Evolutionary conservation across 2,329 filamentous ascomycete genomes (phyloP), one percentile per base, ranked within the genome.

Genomic region (Parastagonospora nodorum): DNA sequence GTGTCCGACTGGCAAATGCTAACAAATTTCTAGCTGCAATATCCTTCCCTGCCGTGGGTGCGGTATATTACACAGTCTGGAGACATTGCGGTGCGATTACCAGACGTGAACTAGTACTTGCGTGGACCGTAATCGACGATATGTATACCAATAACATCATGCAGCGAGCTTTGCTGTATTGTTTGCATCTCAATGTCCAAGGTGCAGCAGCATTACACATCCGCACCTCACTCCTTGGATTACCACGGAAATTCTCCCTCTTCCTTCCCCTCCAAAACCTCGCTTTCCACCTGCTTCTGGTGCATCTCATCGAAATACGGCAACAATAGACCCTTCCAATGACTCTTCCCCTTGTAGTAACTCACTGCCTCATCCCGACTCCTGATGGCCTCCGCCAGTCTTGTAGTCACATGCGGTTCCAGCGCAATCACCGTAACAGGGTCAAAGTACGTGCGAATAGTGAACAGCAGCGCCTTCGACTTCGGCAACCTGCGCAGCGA

Each of bases 41-140:
- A 99, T 73, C 92, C 92, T 4, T 97, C 92, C 16, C 80, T 97
- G 45, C 94, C 94, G 0, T 99, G 94, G 94, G 94, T 99, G 24
- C 86, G 94, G 68, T 99, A 99, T 77, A 99, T 99, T 70, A 99
- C 93, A 59, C 94, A 97, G 76, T 96, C 92, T 11, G 93, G 93
- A 60, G 93, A 97, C 73, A 97, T 97, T 72, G 92, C 93, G 24
- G 92, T 97, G 53, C 84, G 93, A 66, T 82, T 97, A 75, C 93
- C 93, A n/a, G 93, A 97, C 74, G 89, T 88, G 57, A 88, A 89
- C 76, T 91, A 80, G 57, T 40, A 24, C 19, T 24, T 24, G 5
- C 19, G 19, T 24, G 19, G 19, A 24, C 19, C 19, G 19, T 24
- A 5, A 24, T 24, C 19, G 5, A 24, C 19, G 19, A 24, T 24